Base-by-base conservation (phyloP, 148 eudicot genomes). In the Camellia japonica region DNA sequence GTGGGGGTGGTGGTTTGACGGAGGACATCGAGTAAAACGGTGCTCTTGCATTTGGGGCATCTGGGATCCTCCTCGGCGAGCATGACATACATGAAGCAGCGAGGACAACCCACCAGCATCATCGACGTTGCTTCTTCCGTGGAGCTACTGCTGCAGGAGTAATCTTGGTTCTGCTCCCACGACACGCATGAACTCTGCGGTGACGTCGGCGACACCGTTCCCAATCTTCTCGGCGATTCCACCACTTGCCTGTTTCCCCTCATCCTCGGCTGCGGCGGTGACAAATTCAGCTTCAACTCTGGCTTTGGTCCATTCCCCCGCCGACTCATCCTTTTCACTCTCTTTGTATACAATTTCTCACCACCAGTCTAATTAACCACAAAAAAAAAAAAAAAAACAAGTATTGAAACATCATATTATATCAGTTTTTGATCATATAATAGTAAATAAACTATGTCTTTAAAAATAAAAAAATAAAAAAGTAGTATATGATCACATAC, bases 31-130 rank as follows among this genome's bases (percentile, higher is more conserved):
- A 92, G 89, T 72, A 92, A 78, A 52, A 90, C 94, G 2, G 87
- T 87, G 88, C 90, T 89, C 76, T 90, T 90, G 80, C 97, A 92
- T 71, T 90, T 90, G 13, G 97, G 94, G 85, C 97, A 90, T 78
- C 80, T 87, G 2, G 91, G 94, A 82, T 90, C 90, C 51, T 90
- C 86, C 41, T 88, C 85, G 0, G 94, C 71, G 3, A 90, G 79
- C 88, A 92, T 89, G 23, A 89, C 92, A 38, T 92, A 92, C 92
- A 90, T 87, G 42, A 92, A 85, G 83, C 95, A 90, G 20, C 88
- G 69, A 2, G 91, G 93, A 73, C 96, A 92, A 6, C 97, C 97
- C 47, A 86, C 94, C 52, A 92, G 83, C 68, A 90, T 88, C 94
- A 92, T 92, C 1, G 92, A 83, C 15, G 91, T 82, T 0, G 87